phyloP scores from a whole-genome alignment of 805 yeast species.

The Citeromyces nyonsensis region DNA sequence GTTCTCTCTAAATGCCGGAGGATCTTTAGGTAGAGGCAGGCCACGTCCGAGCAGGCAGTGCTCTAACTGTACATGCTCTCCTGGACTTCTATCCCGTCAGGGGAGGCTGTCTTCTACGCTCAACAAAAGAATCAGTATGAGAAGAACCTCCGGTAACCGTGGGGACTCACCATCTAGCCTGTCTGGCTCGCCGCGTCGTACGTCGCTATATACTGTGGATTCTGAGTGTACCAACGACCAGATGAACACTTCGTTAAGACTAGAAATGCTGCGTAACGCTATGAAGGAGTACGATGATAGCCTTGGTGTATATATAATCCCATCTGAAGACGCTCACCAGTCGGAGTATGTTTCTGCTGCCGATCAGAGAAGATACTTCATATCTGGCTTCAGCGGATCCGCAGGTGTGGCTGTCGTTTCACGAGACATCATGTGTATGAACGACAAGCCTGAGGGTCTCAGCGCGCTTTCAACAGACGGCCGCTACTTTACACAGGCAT shows the following conservation, averaged over 20 bases:
- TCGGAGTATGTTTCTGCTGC: conserved; percentile 74
- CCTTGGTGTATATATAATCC: conserved; percentile 47
- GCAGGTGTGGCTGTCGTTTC: conserved; percentile 86
- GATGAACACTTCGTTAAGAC: conserved; percentile 42
- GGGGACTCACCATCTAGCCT: conserved; percentile 12
- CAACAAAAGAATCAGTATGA: conserved; percentile 13
- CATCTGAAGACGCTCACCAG: conserved; percentile 86
- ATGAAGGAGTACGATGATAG: conserved; percentile 39
- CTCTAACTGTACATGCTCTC: conserved; percentile 71
- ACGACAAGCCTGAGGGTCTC: conserved; percentile 33
- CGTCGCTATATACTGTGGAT: conserved; percentile 5
- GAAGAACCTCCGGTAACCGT: conserved; percentile 13
- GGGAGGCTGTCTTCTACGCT: conserved; percentile 40
- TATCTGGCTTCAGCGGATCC: conserved; percentile 83
- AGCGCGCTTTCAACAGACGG: conserved; percentile 47
- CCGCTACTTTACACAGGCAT: conserved; percentile 43
- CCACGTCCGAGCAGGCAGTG: conserved; percentile 28
- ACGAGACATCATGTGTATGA: conserved; percentile 33
- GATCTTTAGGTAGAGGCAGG: conserved; percentile 2
- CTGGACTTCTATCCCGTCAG: conserved; percentile 60
- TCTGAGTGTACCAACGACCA: conserved; percentile 15
- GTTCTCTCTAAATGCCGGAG: conserved; percentile 18
- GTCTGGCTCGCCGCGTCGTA: conserved; percentile 3
- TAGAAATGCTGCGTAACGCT: conserved; percentile 40
- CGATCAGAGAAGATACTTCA: conserved; percentile 73